These are phyloP conservation scores for Cylindrotheca fusiformis DNA, from an alignment of 108 stramenopile species.

Conservation along the genomic window DNA sequence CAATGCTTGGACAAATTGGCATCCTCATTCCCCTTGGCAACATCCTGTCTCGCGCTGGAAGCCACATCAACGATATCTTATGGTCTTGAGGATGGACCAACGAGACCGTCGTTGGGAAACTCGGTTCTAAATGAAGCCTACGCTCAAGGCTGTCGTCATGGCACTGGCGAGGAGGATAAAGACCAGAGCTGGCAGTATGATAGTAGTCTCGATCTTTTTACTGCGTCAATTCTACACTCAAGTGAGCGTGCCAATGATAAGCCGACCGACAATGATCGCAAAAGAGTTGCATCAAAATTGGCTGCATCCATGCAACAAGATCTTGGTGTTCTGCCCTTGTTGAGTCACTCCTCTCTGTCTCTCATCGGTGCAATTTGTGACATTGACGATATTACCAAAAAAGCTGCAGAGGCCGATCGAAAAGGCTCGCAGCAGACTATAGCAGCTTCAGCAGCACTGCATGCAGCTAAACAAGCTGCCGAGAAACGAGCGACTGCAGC, in stretches of 20 bases:
- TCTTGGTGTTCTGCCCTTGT: constrained; percentile 42
- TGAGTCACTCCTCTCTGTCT: constrained; percentile 52
- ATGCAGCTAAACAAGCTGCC: constrained; percentile 78
- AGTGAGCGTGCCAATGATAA: constrained; percentile 61
- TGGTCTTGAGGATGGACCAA: constrained; percentile 5
- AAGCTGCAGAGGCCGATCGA: constrained; percentile 49
- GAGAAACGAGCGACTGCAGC: constrained; percentile 83
- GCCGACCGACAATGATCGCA: constrained; percentile 58
- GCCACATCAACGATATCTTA: constrained; percentile 32
- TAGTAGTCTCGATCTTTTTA: constrained; percentile 57
- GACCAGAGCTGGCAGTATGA: constrained; percentile 46
- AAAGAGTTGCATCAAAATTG: constrained; percentile 52
- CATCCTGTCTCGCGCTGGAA: constrained; percentile 62
- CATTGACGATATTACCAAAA: constrained; percentile 75
- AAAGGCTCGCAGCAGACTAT: constrained; percentile 69
- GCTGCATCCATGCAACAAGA: constrained; percentile 52
- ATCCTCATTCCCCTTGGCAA: constrained; percentile 60
- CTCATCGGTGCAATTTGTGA: constrained; percentile 74
- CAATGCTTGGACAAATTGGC: constrained; percentile 36
- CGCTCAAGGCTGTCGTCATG: constrained; percentile 12
- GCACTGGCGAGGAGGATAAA: constrained; percentile 9
- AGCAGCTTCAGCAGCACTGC: constrained; percentile 64
- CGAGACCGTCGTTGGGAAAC: constrained; percentile 22
- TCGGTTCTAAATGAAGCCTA: constrained; percentile 70
- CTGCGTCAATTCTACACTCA: constrained; percentile 57